Evolutionary conservation across 495 filamentous ascomycete genomes (phyloP), one percentile per base, ranked within the genome.

Genomic region (Massariosphaeria phaeospora): DNA sequence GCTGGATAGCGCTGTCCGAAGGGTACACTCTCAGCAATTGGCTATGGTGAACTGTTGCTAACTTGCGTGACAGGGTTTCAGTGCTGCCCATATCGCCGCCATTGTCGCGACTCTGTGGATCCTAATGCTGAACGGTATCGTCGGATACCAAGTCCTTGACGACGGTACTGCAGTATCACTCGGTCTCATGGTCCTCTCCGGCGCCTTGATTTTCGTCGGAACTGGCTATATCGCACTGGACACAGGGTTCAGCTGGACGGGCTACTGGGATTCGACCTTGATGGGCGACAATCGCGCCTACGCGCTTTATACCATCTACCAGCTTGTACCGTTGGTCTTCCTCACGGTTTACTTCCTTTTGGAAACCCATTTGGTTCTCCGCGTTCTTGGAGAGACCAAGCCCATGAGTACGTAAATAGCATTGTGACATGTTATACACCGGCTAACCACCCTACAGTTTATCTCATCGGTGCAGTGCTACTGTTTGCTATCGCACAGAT

Each of bases 191-290:
- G 55, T 80, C 47, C 74, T 71, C 17, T 96, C 93, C 17, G 84
- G 82, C 0, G 63, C 76, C 15, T 70, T 76, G 6, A 70, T 96
- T 50, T 93, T 96, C 67, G 75, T 97, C 58, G 93, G 93, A 24
- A 93, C 90, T 3, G 90, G 91, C 13, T 99, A 95, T 70, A 94
- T 99, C 60, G 87, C 90, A 1, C 79, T 99, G 48, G 93, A 99
- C 70, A 96, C 91, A 6, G 93, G 83, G 2, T 93, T 89, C 65
- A 76, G 78, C 61, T 96, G 87, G 82, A 93, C 94, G 0, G 77
- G 76, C 20, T 81, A 84, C 60, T 99, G 89, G 69, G 65, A 81
- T 30, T 68, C 72, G 3, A 84, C 79, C 55, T 68, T 80, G 31
- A 51, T 49, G 0, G 62, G 65, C 1, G 61, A 63, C 3, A 75